Conservation (phyloP, 1,284 basidiomycete genomes). For the Cryptococcus floricola region DNA sequence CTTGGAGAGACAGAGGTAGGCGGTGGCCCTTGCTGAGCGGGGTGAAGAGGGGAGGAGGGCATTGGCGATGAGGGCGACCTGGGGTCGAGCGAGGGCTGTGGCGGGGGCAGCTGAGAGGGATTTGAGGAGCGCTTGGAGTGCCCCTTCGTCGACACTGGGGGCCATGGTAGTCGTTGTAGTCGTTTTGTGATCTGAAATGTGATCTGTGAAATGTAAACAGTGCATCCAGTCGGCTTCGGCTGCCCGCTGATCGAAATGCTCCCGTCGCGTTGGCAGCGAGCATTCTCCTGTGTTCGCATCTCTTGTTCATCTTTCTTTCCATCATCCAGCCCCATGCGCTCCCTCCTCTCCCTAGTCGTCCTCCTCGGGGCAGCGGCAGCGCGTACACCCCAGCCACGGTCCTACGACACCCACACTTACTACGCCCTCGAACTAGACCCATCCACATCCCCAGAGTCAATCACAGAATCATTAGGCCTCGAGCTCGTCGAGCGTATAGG, state of each 20-base stretch:
- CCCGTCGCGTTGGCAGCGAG: neutral
- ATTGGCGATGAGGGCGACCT: conserved; percentile 22
- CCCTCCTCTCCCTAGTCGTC: conserved; percentile 4
- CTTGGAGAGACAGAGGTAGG: conserved; percentile 28
- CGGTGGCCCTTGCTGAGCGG: conserved; percentile 17
- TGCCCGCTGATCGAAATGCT: neutral
- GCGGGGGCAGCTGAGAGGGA: conserved; percentile 1
- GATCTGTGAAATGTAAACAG: too few relatives aligned
- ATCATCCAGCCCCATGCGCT: conserved; percentile 9
- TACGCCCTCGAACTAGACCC: conserved; percentile 48
- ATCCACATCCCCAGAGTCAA: conserved; percentile 56
- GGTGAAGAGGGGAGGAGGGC: conserved; percentile 18
- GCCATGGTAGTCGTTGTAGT: neutral
- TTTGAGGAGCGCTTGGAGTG: conserved; percentile 7
- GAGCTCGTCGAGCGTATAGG: conserved; percentile 86
- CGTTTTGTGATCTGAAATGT: too few relatives aligned
- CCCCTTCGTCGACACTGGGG: conserved; percentile 1
- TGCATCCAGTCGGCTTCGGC: neutral
- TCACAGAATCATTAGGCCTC: conserved; percentile 64
- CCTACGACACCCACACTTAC: conserved; percentile 79
- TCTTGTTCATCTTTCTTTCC: neutral
- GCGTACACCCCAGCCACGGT: conserved; percentile 24
- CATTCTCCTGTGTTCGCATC: neutral
- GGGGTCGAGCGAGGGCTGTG: neutral
- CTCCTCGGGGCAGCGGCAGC: neutral